Evolutionary conservation across 805 yeast genomes (phyloP).

Genomic region (Lipomyces starkeyi): DNA sequence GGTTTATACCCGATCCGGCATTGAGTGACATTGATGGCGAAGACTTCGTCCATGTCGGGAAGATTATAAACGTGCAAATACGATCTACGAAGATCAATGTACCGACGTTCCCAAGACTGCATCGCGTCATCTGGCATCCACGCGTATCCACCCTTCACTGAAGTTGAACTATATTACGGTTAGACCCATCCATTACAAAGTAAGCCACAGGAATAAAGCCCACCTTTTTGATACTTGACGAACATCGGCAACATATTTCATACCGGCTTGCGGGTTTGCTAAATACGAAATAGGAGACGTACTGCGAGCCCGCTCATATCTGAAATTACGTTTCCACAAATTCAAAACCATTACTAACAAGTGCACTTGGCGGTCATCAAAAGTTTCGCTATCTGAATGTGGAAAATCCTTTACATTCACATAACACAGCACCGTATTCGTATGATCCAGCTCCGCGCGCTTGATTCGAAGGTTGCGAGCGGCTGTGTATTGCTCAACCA

Average conservation of each 20-base stretch:
- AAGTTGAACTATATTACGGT: constrained; percentile 1
- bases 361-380: constrained; percentile 4
- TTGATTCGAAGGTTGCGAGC: neutral
- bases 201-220: neutral
- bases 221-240: constrained; percentile 29
- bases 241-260: constrained; percentile 32
- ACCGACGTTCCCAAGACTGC: constrained; percentile 31
- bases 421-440: constrained; percentile 17
- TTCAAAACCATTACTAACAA: constrained; percentile 10
- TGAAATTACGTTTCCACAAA: constrained; percentile 21
- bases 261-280: constrained; percentile 4
- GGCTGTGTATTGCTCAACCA: constrained; percentile 24
- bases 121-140: constrained; percentile 31
- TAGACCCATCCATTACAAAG: neutral
- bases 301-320: neutral
- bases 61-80: constrained; percentile 25
- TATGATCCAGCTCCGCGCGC: constrained; percentile 17
- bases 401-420: neutral
- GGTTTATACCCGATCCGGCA: constrained; percentile 33
- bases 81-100: constrained; percentile 35
- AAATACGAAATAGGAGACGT: neutral
- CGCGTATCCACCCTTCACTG: constrained; percentile 25
- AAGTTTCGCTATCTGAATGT: neutral
- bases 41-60: constrained; percentile 21
- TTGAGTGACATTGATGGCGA: constrained; percentile 29